Base-by-base conservation (phyloP, 2,329 filamentous ascomycete genomes). In the Aspergillus brasiliensis region DNA sequence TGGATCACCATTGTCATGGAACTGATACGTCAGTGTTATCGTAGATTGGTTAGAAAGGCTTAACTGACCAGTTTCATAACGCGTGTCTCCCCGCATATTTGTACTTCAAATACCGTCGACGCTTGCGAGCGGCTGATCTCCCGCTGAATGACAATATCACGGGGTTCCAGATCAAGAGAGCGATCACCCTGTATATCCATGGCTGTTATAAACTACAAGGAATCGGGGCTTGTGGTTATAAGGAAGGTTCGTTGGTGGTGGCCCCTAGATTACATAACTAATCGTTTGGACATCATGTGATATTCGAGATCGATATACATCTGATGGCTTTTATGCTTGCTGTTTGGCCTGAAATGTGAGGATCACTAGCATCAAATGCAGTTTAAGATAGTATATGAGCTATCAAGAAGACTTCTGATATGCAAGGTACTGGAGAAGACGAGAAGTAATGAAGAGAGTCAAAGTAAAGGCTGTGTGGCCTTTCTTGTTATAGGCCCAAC, bases 1-100 rank as follows among this genome's bases (percentile, higher is more conserved):
- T 19, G 59, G 61, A 28, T 67, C 62, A n/a, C 62, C 60, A 46
- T 66, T 66, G 25, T 66, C 59, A 38, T 66, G 63, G 27, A 53
- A 61, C 40, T 44, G 7, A 44, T 21, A 2, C 8, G 17, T 44
- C 17, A 44, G 40, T 19, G 38, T 42, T 17, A 17, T 42, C 38
- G n/a, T 42, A 42, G n/a, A 42, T 17, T 42, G 3, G n/a, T 17
- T n/a, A 42, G 15, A 19, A 6, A 42, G 19, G 10, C 38, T 42
- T 11, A 17, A 44, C 40, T 44, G 5, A 44, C 40, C 31, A 68
- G 31, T 44, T 66, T 67, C 49, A 66, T 23, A 25, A 46, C 57
- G 48, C 55, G 61, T 15, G 57, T 58, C 31, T 62, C 13, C 17
- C 62, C 65, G 52, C 61, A 34, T 2, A 65, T 17, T 8, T 58